Conservation (phyloP, 805 yeast genomes). For the Starmerella apis region DNA sequence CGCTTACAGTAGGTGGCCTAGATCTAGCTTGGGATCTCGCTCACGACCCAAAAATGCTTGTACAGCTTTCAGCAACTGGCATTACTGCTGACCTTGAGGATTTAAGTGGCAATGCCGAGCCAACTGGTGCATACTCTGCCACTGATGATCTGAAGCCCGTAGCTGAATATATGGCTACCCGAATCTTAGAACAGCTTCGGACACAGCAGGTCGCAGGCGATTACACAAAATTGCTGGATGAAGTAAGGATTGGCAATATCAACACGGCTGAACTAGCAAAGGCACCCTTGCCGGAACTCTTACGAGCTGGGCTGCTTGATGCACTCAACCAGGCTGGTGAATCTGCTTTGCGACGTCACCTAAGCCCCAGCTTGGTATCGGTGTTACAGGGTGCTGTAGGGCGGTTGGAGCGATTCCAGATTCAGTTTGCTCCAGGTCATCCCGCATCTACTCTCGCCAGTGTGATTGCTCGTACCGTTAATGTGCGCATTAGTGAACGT, state of each 20-base stretch:
- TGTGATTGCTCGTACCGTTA: slow-evolving; percentile 5
- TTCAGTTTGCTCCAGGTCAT: slow-evolving; percentile 10
- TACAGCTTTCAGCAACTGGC: slow-evolving; percentile 12
- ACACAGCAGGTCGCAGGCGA: slow-evolving; percentile 1
- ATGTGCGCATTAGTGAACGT: slow-evolving; percentile 2
- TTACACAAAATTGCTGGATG: neutral
- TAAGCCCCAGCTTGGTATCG: slow-evolving; percentile 5
- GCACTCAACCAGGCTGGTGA: neutral
- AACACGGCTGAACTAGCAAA: neutral
- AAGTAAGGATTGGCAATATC: neutral
- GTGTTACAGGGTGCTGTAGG: slow-evolving; percentile 12
- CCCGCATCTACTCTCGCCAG: slow-evolving; percentile 6
- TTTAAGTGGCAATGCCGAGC: neutral
- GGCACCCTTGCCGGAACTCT: slow-evolving; percentile 13
- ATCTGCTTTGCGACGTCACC: neutral
- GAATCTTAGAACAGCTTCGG: neutral
- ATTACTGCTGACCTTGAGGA: slow-evolving; percentile 13
- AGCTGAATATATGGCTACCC: neutral
- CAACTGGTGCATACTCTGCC: neutral
- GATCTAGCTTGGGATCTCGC: slow-evolving; percentile 22
- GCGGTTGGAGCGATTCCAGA: slow-evolving; percentile 12
- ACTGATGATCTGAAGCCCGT: slow-evolving; percentile 9
- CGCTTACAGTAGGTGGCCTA: slow-evolving; percentile 18
- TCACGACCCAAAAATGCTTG: neutral
- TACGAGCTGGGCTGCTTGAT: slow-evolving; percentile 11